Evolutionary conservation across 306 rosid genomes (phyloP).

Genomic region (Quercus parvula): DNA sequence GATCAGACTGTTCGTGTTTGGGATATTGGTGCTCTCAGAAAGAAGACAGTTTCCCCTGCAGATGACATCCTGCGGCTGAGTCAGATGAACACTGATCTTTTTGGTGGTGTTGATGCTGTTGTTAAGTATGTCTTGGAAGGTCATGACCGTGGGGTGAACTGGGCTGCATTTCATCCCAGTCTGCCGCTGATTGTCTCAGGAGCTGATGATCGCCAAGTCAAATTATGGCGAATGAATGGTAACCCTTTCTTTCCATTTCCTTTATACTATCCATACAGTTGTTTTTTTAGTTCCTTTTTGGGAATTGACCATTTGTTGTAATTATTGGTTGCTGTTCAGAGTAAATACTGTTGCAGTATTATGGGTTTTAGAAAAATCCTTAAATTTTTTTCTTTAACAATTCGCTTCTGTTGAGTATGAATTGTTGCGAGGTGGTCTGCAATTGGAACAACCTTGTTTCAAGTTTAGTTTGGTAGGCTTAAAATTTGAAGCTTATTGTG

Average conservation of each 20-base stretch:
- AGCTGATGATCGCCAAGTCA: slow-evolving; percentile 96
- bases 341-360: not conserved
- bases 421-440: not conserved
- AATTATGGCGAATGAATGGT: slow-evolving; percentile 98
- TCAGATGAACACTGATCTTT: slow-evolving; percentile 96
- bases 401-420: not conserved
- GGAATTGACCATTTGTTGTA: not conserved
- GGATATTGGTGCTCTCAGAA: slow-evolving; percentile 90
- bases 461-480: not conserved
- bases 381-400: not conserved
- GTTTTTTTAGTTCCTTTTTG: not conserved
- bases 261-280: not conserved
- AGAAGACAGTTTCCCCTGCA: slow-evolving; percentile 88
- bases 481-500: not conserved
- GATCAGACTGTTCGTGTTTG: slow-evolving; percentile 99
- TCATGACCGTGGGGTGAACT: slow-evolving; percentile 96
- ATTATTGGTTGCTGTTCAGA: not conserved
- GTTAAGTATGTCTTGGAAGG: slow-evolving; percentile 97
- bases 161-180: slow-evolving; percentile 96
- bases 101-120: slow-evolving; percentile 91
- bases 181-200: slow-evolving; percentile 95
- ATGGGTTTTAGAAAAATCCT: not conserved
- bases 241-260: not conserved
- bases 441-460: not conserved
- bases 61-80: slow-evolving; percentile 86